Evolutionary conservation across 1,139 yeast species (phyloP).

Genomic region (Protomyces gravidus): DNA sequence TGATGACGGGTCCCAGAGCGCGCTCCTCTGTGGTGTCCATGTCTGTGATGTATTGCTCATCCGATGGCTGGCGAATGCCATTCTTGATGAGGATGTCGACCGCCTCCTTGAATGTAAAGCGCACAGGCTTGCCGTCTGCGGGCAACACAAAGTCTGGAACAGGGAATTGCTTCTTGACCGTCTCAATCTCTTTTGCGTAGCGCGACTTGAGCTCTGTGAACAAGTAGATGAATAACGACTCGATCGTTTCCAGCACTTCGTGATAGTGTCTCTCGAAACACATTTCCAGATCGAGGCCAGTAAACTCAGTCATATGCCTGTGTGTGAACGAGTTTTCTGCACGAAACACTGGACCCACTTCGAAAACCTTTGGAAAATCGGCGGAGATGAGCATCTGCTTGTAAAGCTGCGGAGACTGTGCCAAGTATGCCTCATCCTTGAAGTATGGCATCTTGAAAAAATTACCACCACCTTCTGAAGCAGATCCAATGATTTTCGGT

Average conservation of each 20-base stretch:
- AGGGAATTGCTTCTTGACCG: conserved; percentile 91
- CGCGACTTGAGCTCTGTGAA: conserved; percentile 76
- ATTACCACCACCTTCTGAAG: conserved; percentile 97
- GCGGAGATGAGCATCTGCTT: conserved; percentile 97
- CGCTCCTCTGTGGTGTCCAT: conserved; percentile 91
- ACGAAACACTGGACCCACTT: conserved; percentile 95
- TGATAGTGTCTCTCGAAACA: conserved; percentile 97
- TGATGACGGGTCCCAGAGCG: conserved; percentile 81
- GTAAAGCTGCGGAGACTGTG: conserved; percentile 97
- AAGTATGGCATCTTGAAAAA: conserved; percentile 91
- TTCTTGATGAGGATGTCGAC: conserved; percentile 75
- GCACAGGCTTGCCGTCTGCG: conserved; percentile 73
- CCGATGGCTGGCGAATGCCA: conserved; percentile 47
- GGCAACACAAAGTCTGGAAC: conserved; percentile 96
- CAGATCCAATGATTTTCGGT: conserved; percentile 90
- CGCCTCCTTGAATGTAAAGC: conserved; percentile 85
- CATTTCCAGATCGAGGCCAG: conserved; percentile 96
- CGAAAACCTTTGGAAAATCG: conserved; percentile 93
- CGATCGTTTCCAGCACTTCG: conserved; percentile 79
- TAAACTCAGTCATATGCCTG: conserved; percentile 98
- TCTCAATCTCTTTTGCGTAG: conserved; percentile 75
- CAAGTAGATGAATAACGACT: conserved; percentile 81
- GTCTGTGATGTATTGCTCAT: conserved; percentile 46
- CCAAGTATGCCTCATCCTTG: conserved; percentile 86
- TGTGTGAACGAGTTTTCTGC: conserved; percentile 99